Evolutionary conservation across 495 filamentous ascomycete species (phyloP).

Genomic region (Poronia punctata): DNA sequence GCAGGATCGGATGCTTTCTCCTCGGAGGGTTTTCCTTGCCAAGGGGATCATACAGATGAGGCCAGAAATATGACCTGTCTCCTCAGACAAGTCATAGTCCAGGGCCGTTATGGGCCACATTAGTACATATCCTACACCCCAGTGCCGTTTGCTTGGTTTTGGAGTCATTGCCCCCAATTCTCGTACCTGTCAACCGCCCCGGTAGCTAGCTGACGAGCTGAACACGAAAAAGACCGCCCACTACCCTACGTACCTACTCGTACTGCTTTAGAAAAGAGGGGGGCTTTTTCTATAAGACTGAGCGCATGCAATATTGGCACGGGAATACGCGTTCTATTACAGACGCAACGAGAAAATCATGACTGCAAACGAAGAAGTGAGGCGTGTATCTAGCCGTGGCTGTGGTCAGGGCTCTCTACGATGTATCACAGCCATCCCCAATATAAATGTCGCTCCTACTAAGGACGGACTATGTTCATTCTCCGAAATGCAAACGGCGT

Average conservation of each 20-base stretch:
- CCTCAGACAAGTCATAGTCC: slow-evolving; percentile 13
- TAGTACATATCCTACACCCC: no score
- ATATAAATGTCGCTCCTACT: slow-evolving; percentile 13
- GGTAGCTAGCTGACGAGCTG: slow-evolving; percentile 9
- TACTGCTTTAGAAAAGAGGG: not conserved
- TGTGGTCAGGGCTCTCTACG: no score
- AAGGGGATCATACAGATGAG: slow-evolving; percentile 6
- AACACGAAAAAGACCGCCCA: slow-evolving; percentile 3
- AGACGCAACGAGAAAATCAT: no score
- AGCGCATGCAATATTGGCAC: slow-evolving; percentile 13
- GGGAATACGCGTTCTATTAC: no score
- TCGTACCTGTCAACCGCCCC: slow-evolving; percentile 25
- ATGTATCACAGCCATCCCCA: slow-evolving; percentile 9
- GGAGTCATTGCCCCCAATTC: slow-evolving; percentile 16
- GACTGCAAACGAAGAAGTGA: no score
- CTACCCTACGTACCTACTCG: slow-evolving; percentile 8
- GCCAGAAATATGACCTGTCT: slow-evolving; percentile 23
- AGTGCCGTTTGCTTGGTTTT: slow-evolving; percentile 23
- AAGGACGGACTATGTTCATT: slow-evolving; percentile 22
- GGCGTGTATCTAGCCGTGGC: no score
- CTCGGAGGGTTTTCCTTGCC: slow-evolving; percentile 4
- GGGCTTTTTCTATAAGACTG: not conserved
- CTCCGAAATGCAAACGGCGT: slow-evolving; percentile 24
- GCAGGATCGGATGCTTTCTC: slow-evolving; percentile 1
- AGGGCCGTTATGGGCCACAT: slow-evolving; percentile 19